Evolutionary conservation across 2,329 filamentous ascomycete species (phyloP), one percentile per base, ranked within the genome.

Genomic region (Aschersonia sp.): DNA sequence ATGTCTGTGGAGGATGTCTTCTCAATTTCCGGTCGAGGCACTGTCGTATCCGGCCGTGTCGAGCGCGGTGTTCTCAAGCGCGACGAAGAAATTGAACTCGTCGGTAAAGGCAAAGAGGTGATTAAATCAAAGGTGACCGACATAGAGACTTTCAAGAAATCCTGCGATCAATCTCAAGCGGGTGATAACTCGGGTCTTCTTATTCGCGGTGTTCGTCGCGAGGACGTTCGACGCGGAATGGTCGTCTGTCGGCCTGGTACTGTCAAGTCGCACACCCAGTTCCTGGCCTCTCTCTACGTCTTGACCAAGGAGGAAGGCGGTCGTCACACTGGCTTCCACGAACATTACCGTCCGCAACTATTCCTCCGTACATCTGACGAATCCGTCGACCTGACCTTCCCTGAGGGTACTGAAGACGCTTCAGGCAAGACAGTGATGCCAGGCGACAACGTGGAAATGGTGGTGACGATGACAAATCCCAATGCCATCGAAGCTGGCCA

Each of bases 141-240:
- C 64, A 97, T 98, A 58, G 92, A 98, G 77, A 98, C 91, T 56
- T 98, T 98, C 79, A 96, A 97, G 80, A 98, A 98, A 80, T 94
- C 89, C 45, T 97, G 92, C 70, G 89, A 96, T 50, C 88, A 95
- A 72, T 94, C 91, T 51, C 81, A 86, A 60, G 92, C 92, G 52
- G 92, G 92, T 68, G 92, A 98, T 72, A 98, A 97, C 82, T 96
- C 92, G 30, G 92, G 92, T 63, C 85, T 98, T 40, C 80, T 98
- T 48, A 84, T 98, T 68, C 88, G 92, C 72, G 91, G 92, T 76
- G 71, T 98, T 63, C 89, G 89, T 71, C 89, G 92, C 62, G 92
- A 98, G 73, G 94, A 98, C 61, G 78, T 98, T 61, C 77, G 74
- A 60, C 88, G 92, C 66, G 92, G 92, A 64, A 97, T 98, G 92